Base-by-base conservation (phyloP, 1,284 basidiomycete species). In the Cryptococcus deneoformans region DNA sequence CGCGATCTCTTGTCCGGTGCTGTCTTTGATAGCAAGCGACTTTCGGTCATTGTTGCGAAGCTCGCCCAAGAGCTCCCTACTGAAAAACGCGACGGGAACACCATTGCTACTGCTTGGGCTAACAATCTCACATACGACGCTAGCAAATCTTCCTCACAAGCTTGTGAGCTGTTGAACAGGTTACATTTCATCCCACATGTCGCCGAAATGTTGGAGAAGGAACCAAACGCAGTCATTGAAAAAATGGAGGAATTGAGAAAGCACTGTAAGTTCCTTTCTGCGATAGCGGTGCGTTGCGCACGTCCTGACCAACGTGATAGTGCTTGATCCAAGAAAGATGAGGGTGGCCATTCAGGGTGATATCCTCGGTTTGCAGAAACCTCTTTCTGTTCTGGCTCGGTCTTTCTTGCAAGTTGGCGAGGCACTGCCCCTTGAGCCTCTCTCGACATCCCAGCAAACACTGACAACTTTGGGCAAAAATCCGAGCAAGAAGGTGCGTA, bases 31-130 rank as follows among this genome's bases (percentile, higher is more conserved):
- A 85, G 87, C 64, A 92, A 97, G 49, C 92, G 92, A 52, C 80
- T 99, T 39, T 86, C 88, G 68, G 87, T 99, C 45, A 87, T 86
- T 45, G 82, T 91, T 44, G 90, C 92, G 29, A 98, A 98, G 79
- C 85, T 92, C 52, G 85, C 89, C 45, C 95, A 98, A 75, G 87
- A 87, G 34, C 81, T 99, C n/a, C 96, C 96, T 0, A 87, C 93
- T 69, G 82, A 91, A 71, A 99, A 98, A 81, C 84, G 96, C 47
- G 89, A 92, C 68, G 96, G 94, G 1, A 85, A 81, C 68, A 87
- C 84, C 24, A 88, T 99, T 10, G 81, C 93, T 46, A 82, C 83
- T 34, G 88, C 92, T 7, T 80, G 93, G 45, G 86, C 84, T 75
- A 79, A 85, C 29, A 83, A 86, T 54, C 69, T 92, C 43, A 74